These are phyloP conservation scores for Raddia distichophylla DNA, from an alignment of 176 grass and related monocot species.

Conservation along the genomic window DNA sequence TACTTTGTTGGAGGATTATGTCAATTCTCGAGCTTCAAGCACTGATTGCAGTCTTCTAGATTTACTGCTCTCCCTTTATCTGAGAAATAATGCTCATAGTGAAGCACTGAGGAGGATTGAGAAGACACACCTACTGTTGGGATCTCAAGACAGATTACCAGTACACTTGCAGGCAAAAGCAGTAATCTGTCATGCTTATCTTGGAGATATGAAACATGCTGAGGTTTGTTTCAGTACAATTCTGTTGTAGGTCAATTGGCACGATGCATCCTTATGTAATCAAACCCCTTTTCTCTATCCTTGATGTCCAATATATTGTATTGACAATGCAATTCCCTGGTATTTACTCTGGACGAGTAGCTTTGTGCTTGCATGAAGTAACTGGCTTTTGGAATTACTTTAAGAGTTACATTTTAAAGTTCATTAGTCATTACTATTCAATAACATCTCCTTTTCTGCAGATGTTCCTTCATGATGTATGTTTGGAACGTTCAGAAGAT, in stretches of 20 bases:
- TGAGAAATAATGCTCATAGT: constrained; percentile 62
- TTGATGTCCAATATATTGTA: not conserved
- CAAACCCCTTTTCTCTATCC: not conserved
- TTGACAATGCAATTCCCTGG: not conserved
- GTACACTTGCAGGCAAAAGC: constrained; percentile 69
- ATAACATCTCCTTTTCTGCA: constrained; percentile 29
- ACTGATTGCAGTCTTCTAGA: constrained; percentile 57
- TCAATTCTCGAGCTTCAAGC: constrained; percentile 41
- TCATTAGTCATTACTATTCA: not conserved
- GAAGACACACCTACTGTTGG: constrained; percentile 38
- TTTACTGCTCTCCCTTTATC: constrained; percentile 70
- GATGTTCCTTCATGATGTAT: constrained; percentile 63
- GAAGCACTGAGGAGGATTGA: constrained; percentile 73
- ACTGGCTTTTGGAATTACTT: not conserved
- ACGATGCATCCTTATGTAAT: constrained; percentile 15
- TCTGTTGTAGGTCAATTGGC: constrained; percentile 8
- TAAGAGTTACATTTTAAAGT: constrained; percentile 1
- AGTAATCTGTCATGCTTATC: constrained; percentile 67
- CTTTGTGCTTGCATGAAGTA: not conserved
- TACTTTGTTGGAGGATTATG: constrained; percentile 71
- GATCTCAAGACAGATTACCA: constrained; percentile 50
- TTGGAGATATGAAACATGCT: constrained; percentile 79
- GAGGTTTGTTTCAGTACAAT: constrained; percentile 59
- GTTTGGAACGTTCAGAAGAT: constrained; percentile 61
- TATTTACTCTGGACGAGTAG: not conserved